These are phyloP conservation scores for Starmerella asiatica DNA, from an alignment of 805 yeast species.

Conservation along the genomic window DNA sequence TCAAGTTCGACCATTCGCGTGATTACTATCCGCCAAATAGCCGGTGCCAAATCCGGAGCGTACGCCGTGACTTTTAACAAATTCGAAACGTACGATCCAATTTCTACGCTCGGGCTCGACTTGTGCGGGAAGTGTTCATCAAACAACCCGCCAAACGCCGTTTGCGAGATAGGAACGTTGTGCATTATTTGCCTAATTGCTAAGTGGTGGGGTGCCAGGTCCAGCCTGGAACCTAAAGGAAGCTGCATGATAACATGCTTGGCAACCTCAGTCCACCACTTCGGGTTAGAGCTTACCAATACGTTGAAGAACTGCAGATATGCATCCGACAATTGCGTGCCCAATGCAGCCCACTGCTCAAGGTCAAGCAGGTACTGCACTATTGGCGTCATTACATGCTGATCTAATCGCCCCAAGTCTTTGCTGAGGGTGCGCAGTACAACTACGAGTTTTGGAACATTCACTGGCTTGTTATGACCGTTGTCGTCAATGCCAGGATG, in stretches of 20 bases:
- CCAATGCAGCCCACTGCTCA: constrained; percentile 42
- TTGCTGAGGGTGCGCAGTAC: constrained; percentile 47
- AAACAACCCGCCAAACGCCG: constrained; percentile 45
- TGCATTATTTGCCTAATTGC: constrained; percentile 50
- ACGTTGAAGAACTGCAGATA: constrained; percentile 65
- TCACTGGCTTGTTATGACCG: constrained; percentile 2
- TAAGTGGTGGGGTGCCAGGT: constrained; percentile 42
- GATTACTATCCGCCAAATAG: constrained; percentile 65
- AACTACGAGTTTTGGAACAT: constrained; percentile 35
- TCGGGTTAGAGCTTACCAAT: constrained; percentile 73
- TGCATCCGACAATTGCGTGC: constrained; percentile 33
- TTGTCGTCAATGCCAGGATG: constrained; percentile 3
- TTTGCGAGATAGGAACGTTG: constrained; percentile 70
- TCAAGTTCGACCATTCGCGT: constrained; percentile 77
- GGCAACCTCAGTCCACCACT: constrained; percentile 80
- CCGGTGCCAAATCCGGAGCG: constrained; percentile 60
- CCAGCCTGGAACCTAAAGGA: constrained; percentile 8
- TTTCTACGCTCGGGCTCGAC: constrained; percentile 33
- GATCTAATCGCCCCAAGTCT: constrained; percentile 54
- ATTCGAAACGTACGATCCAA: constrained; percentile 49
- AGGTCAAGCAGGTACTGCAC: constrained; percentile 50
- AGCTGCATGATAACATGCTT: constrained; percentile 54
- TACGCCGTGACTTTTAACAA: constrained; percentile 47
- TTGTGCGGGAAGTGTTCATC: constrained; percentile 67
- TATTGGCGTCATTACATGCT: constrained; percentile 35